Base-by-base conservation (phyloP, 768 basidiomycete genomes). In the Amanita pseudoporphyria region DNA sequence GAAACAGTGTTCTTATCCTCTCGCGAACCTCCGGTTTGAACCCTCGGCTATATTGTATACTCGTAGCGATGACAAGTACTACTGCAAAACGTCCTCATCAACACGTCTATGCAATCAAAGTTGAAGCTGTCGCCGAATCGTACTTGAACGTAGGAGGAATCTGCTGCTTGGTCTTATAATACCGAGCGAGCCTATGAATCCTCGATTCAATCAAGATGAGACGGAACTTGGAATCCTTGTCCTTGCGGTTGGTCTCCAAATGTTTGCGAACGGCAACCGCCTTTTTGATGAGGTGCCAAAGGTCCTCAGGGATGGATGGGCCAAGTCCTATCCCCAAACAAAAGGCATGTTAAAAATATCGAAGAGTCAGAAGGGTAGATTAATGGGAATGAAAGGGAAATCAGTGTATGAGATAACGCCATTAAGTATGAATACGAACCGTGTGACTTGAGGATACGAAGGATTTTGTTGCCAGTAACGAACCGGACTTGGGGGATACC, bases 231-330 rank as follows among this genome's bases (percentile, higher is more conserved):
- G 89, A 90, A 79, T 97, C 94, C 78, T 92, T 95, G 81, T 99
- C 95, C 71, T 94, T 95, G 67, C 95, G 84, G 86, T 96, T 97
- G 62, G 79, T 77, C 71, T 96, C 91, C 60, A 99, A 81, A 72
- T 98, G 95, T 79, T 97, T 98, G 72, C 94, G 92, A 64, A 99
- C 92, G 61, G 90, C 78, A 64, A 99, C 93, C 68, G 95, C 95
- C 84, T 97, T 99, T 84, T 97, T 97, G 82, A 98, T 86, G 70
- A 96, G 84, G 81, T 92, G 86, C 87, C 91, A 96, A 55, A 97
- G 87, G 80, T 96, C 95, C 82, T 99, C 95, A 60, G 95, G 95
- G 75, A 98, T 89, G 71, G 83, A 79, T 63, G 95, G 93, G 68
- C 84, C 93, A 73, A 98, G 87, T 72, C 90, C 93, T 95, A 72